These are phyloP conservation scores for Coniochaeta pulveracea DNA, from an alignment of 2,329 filamentous ascomycete species.

Conservation along the genomic window DNA sequence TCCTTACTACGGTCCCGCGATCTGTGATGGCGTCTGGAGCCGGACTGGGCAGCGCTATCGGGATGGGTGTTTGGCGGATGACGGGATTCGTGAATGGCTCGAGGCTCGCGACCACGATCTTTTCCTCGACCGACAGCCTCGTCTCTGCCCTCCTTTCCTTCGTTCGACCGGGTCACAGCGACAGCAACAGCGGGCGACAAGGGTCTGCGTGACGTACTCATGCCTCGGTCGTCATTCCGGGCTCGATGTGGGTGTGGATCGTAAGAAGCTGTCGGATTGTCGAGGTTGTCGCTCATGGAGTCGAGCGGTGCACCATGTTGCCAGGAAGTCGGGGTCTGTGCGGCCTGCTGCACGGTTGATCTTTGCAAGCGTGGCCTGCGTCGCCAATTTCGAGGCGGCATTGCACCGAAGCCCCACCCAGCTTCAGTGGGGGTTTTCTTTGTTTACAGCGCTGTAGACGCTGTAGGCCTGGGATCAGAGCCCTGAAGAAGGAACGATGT, in stretches of 20 bases:
- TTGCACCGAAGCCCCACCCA: too few relatives aligned
- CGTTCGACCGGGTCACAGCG: conserved; percentile 15
- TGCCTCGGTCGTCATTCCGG: conserved; percentile 22
- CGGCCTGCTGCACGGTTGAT: too few relatives aligned
- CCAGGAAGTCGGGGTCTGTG: too few relatives aligned
- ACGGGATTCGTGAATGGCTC: conserved; percentile 12
- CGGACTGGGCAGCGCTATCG: conserved; percentile 16
- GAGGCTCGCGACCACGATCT: conserved; percentile 2
- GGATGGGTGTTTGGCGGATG: conserved; percentile 10
- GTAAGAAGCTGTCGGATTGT: conserved; percentile 10
- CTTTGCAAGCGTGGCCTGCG: too few relatives aligned
- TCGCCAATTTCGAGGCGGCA: too few relatives aligned
- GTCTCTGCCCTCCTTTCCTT: conserved; percentile 9
- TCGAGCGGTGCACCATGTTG: too few relatives aligned
- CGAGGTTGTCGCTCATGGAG: background rate
- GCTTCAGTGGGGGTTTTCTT: too few relatives aligned
- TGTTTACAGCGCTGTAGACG: too few relatives aligned
- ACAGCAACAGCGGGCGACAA: conserved; percentile 16
- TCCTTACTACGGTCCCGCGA: conserved; percentile 27
- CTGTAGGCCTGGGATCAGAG: too few relatives aligned
- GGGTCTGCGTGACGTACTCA: conserved; percentile 16
- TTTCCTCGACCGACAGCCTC: conserved; percentile 6
- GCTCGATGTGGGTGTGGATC: conserved; percentile 21
- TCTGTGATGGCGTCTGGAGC: conserved; percentile 23
- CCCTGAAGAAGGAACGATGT: too few relatives aligned